Evolutionary conservation across 495 filamentous ascomycete genomes (phyloP), one percentile per base, ranked within the genome.

Genomic region (Astrothelium subdiscretum): DNA sequence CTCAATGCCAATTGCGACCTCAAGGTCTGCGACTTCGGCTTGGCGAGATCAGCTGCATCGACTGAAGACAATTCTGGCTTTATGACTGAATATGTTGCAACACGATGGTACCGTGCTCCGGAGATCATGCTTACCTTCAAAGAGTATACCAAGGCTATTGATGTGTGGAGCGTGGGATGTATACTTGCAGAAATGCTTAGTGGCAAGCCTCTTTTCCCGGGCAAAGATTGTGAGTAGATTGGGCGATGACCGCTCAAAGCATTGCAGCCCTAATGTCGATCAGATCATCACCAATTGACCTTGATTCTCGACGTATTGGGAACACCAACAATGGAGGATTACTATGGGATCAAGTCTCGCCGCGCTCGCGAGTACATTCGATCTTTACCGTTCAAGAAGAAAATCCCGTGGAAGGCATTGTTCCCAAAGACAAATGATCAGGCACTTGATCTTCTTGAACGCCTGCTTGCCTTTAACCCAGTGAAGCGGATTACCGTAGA

Each of bases 111-210:
- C 74, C 89, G 94, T 75, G 94, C 94, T 32, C 94, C 94, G 2
- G 94, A 98, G 73, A 98, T 98, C 71, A 98, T 97, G 94, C 80
- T 98, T 72, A 97, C 91, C 75, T 97, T 98, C 85, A 92, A 97
- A 77, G 96, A 92, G 76, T 98, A 98, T 73, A 98, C 95, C 67
- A 97, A 98, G 88, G 94, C 94, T 62, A 97, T 99, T 73, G 95
- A 99, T 72, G 91, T 99, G 27, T 99, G 95, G 95, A 96, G 91
- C 72, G 95, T 99, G 43, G 95, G 95, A 60, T 99, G 95, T 72
- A 99, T 99, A 67, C 79, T 99, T 68, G 95, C 95, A n/a, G 95
- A 99, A 80, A 99, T 99, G 95, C 79, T 99, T 65, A 96, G 91
- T 74, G 95, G 95, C 43, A 99, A 99, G 79, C 95, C 95, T 2